These are phyloP conservation scores for Spizellomyces punctatus DNA, from an alignment of 192 early-diverging fungal species.

Conservation along the genomic window DNA sequence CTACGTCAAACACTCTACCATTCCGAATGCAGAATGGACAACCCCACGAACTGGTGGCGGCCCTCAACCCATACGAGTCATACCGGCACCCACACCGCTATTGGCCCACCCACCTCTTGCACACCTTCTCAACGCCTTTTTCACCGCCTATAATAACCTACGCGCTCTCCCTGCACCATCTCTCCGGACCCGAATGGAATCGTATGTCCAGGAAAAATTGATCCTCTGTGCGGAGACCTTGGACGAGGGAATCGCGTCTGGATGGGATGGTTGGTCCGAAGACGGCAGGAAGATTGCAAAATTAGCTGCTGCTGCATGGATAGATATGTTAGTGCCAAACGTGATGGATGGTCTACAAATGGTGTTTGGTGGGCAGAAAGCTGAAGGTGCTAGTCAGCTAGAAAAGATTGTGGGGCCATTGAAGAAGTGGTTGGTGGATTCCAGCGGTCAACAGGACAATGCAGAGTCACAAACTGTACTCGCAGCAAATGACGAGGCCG, in stretches of 20 bases:
- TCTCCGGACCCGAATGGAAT: constrained; percentile 5
- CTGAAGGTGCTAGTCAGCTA: no score
- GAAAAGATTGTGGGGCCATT: no score
- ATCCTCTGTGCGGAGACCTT: neutral
- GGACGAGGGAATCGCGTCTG: neutral
- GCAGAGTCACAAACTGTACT: no score
- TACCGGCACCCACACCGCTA: constrained; percentile 56
- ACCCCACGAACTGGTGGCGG: neutral
- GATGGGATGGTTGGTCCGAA: constrained; percentile 12
- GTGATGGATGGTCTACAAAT: constrained; percentile 8
- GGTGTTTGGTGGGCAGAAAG: neutral
- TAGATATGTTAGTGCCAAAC: neutral
- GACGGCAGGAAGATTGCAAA: neutral
- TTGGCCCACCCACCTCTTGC: constrained; percentile 70
- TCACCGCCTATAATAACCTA: constrained; percentile 65
- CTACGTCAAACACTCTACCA: constrained; percentile 21
- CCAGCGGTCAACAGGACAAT: no score
- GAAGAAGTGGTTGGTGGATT: no score
- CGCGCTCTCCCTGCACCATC: constrained; percentile 37
- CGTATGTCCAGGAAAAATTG: neutral
- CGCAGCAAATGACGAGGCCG: no score
- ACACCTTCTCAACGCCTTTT: constrained; percentile 65
- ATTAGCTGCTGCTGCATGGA: constrained; percentile 9
- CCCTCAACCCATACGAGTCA: constrained; percentile 11
- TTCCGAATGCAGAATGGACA: neutral